Base-by-base conservation (phyloP, 306 rosid genomes). In the Casuarina equisetifolia region DNA sequence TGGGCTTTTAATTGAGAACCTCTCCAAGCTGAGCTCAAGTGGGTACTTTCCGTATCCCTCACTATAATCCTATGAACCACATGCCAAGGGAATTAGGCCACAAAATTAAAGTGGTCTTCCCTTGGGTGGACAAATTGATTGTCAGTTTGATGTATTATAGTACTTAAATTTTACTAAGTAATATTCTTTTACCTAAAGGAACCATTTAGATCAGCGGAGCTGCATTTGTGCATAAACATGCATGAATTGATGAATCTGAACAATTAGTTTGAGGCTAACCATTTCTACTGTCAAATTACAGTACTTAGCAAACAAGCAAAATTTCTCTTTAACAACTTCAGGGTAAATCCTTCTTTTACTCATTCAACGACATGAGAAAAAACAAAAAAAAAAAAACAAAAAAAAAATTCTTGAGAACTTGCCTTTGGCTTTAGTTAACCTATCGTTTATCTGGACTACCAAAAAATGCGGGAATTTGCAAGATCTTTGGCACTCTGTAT, bases 391-490 rank as follows among this genome's bases (percentile, higher is more conserved):
- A 64, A 6, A 39, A 64, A 39, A 6, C 7, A 54, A 48, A 1
- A 48, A 57, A 57, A 9, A 57, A 6, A 57, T 19, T 19, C 38
- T 2, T 25, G 32, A 25, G 1, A 25, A 25, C n/a, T 5, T 36
- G 64, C 64, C 20, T 58, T 25, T 9, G 81, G 72, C 81, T 61
- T 40, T 67, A 58, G 79, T 53, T 80, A 76, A 70, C 72, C 84
- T 74, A 73, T 73, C 43, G 68, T 51, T 78, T 72, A 76, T 59
- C 73, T 59, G 72, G 77, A 70, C 75, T 36, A 42, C 5, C 54
- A 68, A 77, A 81, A 85, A 74, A 39, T 67, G 1, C 59, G 74
- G 74, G 79, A 42, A 25, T 25, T 74, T 32, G n/a, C 4, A 77
- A 45, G 73, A 70, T 67, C 71, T 74, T 76, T 70, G 2, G 72